Percentiles rank a stretch among this genome's conserved stretches.
These are phyloP conservation scores for Phoenix roebelenii DNA, from an alignment of 176 grass and related monocot genomes.

Conservation along the genomic window DNA sequence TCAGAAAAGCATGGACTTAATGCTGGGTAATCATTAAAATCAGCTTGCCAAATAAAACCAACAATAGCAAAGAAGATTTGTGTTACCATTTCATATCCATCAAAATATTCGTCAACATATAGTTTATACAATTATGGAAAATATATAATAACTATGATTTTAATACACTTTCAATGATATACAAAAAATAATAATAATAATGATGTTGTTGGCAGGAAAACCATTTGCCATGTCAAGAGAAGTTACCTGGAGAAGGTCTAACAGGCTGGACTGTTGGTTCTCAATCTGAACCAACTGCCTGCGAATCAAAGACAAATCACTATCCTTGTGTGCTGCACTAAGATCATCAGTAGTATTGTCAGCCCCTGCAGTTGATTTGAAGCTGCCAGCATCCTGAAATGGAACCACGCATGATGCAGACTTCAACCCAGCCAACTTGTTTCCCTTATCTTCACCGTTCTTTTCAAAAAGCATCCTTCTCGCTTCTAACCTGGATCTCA, in stretches of 20 bases:
- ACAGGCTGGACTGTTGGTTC: constrained; percentile 78
- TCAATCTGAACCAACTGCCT: constrained; percentile 95
- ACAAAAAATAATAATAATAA: no score
- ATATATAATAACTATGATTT: no score
- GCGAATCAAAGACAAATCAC: constrained; percentile 61
- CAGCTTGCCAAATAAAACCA: no score
- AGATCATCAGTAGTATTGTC: constrained; percentile 38
- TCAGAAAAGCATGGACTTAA: no score
- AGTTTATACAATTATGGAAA: no score
- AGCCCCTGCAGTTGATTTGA: constrained; percentile 23
- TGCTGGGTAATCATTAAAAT: no score
- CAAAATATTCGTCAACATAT: no score
- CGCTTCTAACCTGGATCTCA: constrained; percentile 58
- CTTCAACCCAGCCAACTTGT: constrained; percentile 39
- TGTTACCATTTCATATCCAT: no score
- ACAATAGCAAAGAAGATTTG: no score
- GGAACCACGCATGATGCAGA: constrained; percentile 69
- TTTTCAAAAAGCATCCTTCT: constrained; percentile 51
- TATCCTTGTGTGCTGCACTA: constrained; percentile 42
- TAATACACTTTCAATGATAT: no score
- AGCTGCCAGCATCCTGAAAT: constrained; percentile 31
- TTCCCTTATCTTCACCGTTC: constrained; percentile 53
- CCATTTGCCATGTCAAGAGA: not conserved
- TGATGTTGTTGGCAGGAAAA: no score
- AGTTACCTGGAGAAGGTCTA: constrained; percentile 89